Percentiles rank a stretch among this genome's conserved stretches.
phyloP scores from a whole-genome alignment of 208 protist genomes.

The Acanthamoeba polyphaga region DNA sequence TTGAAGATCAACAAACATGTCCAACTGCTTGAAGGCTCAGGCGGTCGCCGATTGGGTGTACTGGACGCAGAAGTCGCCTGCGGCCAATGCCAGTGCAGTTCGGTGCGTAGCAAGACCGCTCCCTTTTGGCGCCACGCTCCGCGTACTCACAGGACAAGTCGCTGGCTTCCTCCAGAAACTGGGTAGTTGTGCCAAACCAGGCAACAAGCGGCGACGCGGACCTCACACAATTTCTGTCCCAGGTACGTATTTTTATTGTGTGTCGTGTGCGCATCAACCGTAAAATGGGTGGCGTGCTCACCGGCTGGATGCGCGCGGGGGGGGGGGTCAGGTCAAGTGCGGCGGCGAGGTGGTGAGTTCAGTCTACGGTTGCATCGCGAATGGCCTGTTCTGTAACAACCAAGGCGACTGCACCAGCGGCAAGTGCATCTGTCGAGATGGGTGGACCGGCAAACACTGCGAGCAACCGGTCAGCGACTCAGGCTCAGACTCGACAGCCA shows the following conservation, averaged over 20 bases:
- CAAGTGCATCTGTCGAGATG: neutral
- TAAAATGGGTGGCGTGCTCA: neutral
- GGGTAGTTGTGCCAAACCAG: neutral
- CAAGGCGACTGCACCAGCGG: neutral
- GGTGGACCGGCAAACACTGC: neutral
- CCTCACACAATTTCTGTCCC: neutral
- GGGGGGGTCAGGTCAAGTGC: neutral
- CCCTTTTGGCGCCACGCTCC: neutral
- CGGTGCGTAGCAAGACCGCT: neutral
- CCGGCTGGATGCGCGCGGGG: neutral
- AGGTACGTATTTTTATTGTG: neutral
- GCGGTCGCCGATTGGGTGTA: constrained; percentile 42
- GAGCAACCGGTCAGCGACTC: neutral
- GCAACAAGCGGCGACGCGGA: neutral
- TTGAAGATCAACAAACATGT: neutral
- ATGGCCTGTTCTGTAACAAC: constrained; percentile 8
- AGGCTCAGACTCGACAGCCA: neutral
- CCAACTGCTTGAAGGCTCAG: neutral
- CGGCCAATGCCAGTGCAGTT: neutral
- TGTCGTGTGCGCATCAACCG: too few relatives aligned
- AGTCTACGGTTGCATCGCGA: neutral
- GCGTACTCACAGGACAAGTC: neutral
- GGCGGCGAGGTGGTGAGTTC: neutral
- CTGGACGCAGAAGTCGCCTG: constrained; percentile 22
- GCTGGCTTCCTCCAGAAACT: neutral